phyloP scores from a whole-genome alignment of 2,329 filamentous ascomycete species.

The Verticillium nubilum region DNA sequence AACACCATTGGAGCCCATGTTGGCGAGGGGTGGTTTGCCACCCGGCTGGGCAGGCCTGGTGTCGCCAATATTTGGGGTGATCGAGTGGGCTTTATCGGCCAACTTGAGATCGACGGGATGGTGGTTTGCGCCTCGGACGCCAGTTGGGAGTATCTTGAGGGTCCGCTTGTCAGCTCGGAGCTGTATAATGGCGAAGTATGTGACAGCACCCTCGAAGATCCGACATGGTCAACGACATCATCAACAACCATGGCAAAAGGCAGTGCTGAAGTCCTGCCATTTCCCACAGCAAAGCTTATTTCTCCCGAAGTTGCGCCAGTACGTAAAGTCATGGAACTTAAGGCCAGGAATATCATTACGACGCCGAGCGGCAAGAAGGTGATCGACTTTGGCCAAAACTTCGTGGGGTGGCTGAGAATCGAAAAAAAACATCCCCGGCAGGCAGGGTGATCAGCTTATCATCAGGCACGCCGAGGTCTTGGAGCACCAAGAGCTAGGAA shows the following conservation, averaged over 20 bases:
- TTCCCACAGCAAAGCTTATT: slow-evolving; percentile 15
- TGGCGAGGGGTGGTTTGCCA: slow-evolving; percentile 46
- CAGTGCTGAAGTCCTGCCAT: slow-evolving; percentile 9
- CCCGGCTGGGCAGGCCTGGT: slow-evolving; percentile 23
- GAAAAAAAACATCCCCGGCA: slow-evolving; percentile 11
- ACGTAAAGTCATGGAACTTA: slow-evolving; percentile 15
- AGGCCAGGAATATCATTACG: slow-evolving; percentile 14
- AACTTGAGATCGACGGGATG: slow-evolving; percentile 2
- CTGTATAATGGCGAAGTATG: slow-evolving; percentile 50
- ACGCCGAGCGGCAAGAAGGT: slow-evolving; percentile 36
- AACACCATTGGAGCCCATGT: slow-evolving; percentile 40
- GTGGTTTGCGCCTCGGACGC: slow-evolving; percentile 23
- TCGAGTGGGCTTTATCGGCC: slow-evolving; percentile 1
- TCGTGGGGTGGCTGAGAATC: slow-evolving; percentile 40
- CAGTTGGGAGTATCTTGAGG: slow-evolving; percentile 26
- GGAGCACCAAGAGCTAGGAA: slow-evolving; percentile 37
- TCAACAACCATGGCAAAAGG: not conserved
- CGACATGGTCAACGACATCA: slow-evolving; percentile 3
- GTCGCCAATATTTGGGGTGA: slow-evolving; percentile 2
- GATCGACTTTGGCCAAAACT: slow-evolving; percentile 54
- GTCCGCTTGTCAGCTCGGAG: slow-evolving; percentile 29
- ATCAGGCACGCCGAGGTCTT: slow-evolving; percentile 52
- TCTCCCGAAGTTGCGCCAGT: slow-evolving; percentile 26
- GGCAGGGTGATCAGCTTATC: slow-evolving; percentile 29
- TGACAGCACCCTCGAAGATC: slow-evolving; percentile 26